phyloP scores from a whole-genome alignment of 495 filamentous ascomycete species.

The Lasiosphaeria hispida region DNA sequence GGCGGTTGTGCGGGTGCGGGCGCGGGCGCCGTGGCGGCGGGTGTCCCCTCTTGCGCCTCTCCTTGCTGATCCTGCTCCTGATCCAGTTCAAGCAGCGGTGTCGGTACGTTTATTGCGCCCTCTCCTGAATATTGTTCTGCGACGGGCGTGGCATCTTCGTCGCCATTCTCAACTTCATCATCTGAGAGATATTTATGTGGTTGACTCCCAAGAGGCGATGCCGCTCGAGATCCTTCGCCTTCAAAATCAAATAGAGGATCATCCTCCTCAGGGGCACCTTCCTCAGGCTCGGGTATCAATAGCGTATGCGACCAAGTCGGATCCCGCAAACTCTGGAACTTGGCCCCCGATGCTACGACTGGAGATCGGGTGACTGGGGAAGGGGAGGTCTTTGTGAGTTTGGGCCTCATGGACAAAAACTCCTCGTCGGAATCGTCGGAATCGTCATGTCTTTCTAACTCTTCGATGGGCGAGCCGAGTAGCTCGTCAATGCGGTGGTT shows the following conservation, averaged over 20 bases:
- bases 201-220: not conserved
- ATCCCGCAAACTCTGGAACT: too few relatives aligned
- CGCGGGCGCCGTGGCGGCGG: not conserved
- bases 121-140: not conserved
- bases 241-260: constrained; percentile 25
- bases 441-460: constrained; percentile 27
- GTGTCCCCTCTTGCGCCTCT: not conserved
- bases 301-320: too few relatives aligned
- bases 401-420: constrained; percentile 33
- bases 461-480: constrained; percentile 23
- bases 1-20: constrained; percentile 10
- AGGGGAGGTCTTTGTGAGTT: constrained; percentile 15
- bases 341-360: constrained; percentile 1
- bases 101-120: not conserved
- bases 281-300: not conserved
- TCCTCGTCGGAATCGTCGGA: constrained; percentile 31
- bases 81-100: not conserved
- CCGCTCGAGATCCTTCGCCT: too few relatives aligned
- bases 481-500: not conserved
- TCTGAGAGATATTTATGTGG: constrained; percentile 23
- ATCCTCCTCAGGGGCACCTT: constrained; percentile 16
- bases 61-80: not conserved
- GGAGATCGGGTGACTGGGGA: constrained; percentile 20
- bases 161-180: constrained; percentile 22
- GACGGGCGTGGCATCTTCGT: constrained; percentile 16